Evolutionary conservation across 2,329 filamentous ascomycete species (phyloP), one percentile per base, ranked within the genome.

Genomic region (Phaeosphaeria sp.): DNA sequence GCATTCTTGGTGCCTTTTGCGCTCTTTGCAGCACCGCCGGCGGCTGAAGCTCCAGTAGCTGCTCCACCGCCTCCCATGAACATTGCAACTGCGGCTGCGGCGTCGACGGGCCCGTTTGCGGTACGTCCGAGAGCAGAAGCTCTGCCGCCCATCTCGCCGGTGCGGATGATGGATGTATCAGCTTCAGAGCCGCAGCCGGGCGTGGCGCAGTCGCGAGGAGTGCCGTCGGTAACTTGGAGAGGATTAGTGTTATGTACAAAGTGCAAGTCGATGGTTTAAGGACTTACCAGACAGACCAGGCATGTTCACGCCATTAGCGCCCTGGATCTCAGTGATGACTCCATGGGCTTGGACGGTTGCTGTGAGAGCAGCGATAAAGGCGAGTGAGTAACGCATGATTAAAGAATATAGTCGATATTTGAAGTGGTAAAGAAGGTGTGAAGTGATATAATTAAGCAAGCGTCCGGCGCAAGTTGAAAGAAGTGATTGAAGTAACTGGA

Each of bases 161-260:
- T 77, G 39, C 87, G 85, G 76, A 90, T 89, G 80, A 90, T 89
- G 74, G 87, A 82, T n/a, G 88, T 90, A 71, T 90, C 88, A 58
- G 84, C 85, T 73, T 90, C 84, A n/a, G 87, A 83, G 57, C 88
- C 88, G 71, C 87, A 90, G 46, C 73, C 62, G 65, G 87, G 86
- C 67, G 79, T 80, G 50, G 84, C 80, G 75, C 87, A 90, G 77
- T 90, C 87, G 69, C 88, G 87, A 50, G 87, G 88, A 60, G 88
- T 90, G 67, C 87, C 87, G 60, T 90, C 87, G 47, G 81, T 80
- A 63, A 89, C 85, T 87, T n/a, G n/a, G 56, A 51, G 25, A 46
- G 22, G 18, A 53, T 52, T n/a, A n/a, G n/a, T n/a, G n/a, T 55
- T 72, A 55, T 66, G 62, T 27, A 50, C 46, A 17, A 30, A 22